Evolutionary conservation across 495 filamentous ascomycete genomes (phyloP).

Genomic region (Thermothielavioides terrestris): DNA sequence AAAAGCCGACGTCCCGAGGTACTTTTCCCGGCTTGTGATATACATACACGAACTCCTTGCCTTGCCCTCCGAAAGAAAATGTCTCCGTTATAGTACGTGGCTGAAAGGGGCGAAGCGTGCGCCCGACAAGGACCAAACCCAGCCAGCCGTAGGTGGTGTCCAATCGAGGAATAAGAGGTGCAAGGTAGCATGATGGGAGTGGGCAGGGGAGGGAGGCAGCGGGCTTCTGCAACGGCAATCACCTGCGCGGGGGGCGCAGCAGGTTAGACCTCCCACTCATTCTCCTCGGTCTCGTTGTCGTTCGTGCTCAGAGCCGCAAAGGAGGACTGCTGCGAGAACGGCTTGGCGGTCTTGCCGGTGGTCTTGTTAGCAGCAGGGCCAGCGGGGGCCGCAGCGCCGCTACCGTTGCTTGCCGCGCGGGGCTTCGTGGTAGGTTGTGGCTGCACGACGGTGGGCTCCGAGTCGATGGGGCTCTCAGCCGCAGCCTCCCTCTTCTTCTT

Average conservation of each 20-base stretch:
- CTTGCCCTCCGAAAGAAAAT: slow-evolving; percentile 13
- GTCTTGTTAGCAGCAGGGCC: background rate
- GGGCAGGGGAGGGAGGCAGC: background rate
- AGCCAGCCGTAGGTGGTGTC: too few species aligned
- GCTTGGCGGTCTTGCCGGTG: slow-evolving; percentile 21
- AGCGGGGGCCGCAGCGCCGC: slow-evolving; percentile 3
- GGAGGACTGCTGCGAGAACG: slow-evolving; percentile 34
- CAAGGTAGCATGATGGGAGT: background rate
- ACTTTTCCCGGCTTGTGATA: slow-evolving; percentile 14
- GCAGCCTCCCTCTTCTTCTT: slow-evolving; percentile 38
- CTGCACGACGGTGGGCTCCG: slow-evolving; percentile 14
- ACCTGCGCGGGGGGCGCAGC: too few species aligned
- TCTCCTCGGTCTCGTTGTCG: slow-evolving; percentile 28
- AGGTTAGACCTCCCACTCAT: slow-evolving; percentile 44
- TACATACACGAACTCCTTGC: slow-evolving; percentile 24
- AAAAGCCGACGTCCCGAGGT: slow-evolving; percentile 11
- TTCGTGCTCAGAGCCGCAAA: slow-evolving; percentile 41
- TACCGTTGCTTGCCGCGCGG: slow-evolving; percentile 14
- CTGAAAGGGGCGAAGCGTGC: too few species aligned
- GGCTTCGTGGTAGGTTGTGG: slow-evolving; percentile 18
- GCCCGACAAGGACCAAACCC: too few species aligned
- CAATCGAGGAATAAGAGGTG: background rate
- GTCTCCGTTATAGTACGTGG: slow-evolving; percentile 1
- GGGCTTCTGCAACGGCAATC: too few species aligned
- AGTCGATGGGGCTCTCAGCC: slow-evolving; percentile 21